Base-by-base conservation (phyloP, 306 rosid genomes). In the Acacia confusa region DNA sequence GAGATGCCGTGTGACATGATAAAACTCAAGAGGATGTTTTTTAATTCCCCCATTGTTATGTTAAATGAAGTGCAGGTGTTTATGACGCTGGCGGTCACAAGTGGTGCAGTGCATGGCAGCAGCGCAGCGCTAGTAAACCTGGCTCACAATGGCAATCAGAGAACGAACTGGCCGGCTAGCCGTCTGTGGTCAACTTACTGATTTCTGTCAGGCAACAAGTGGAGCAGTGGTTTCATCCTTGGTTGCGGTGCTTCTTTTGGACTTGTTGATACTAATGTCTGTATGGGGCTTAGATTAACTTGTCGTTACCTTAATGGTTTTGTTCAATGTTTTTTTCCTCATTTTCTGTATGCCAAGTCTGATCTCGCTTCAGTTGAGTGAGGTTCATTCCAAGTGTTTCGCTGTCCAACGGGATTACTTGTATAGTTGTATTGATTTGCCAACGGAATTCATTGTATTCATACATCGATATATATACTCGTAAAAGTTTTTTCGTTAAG, bases 121-220 rank as follows among this genome's bases (percentile, higher is more conserved):
- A 4, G 99, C 97, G 92, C 98, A 3, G 89, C 97, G 50, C 86
- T 93, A 4, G 98, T 92, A 36, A 92, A 89, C 81, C 76, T 95
- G 76, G 98, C 97, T 28, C 98, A 93, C 84, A 89, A 88, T 13
- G 99, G 99, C 13, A 90, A 93, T 61, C 75, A 91, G 55, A 89
- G 82, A 80, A 76, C 98, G 4, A 95, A 93, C 17, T 95, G 99
- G 99, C 17, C 93, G 99, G 99, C 79, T 93, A 1, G 94, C 99
- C 15, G 92, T 95, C 9, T 92, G 98, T 86, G 84, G 92, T 47
- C 97, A 93, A 68, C 93, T 90, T 78, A 89, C 82, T 27, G 92
- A 87, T 81, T 95, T 95, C 78, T 93, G 98, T 64, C 87, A 88
- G 60, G 27, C 57, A 30, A 82, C 90, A 5, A 92, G 99, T 64